These are phyloP conservation scores for Pythium plurisporium DNA, from an alignment of 352 stramenopile genomes.

Conservation along the genomic window DNA sequence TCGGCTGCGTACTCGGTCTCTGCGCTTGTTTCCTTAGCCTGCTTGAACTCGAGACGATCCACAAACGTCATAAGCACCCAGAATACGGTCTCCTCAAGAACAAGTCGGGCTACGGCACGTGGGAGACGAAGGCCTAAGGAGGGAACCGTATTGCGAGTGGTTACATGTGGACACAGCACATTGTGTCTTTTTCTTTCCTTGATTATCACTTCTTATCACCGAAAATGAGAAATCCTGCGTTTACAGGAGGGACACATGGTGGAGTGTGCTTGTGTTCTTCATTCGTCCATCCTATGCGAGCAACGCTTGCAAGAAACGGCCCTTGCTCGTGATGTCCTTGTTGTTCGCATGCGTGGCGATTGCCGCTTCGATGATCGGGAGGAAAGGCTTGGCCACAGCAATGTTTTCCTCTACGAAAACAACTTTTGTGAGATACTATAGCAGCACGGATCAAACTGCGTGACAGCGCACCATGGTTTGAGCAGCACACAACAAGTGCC, in stretches of 20 bases:
- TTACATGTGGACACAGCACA: no score
- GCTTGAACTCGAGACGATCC: conserved; percentile 69
- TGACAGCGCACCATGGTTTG: conserved; percentile 69
- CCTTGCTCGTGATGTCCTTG: conserved; percentile 61
- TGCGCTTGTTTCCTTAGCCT: conserved; percentile 64
- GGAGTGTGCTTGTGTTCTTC: neutral
- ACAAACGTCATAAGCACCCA: conserved; percentile 77
- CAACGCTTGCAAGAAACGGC: conserved; percentile 53
- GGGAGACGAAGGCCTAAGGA: conserved; percentile 8
- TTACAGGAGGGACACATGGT: no score
- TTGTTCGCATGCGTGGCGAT: conserved; percentile 42
- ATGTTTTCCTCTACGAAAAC: conserved; percentile 56
- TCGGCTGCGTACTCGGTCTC: conserved; percentile 64
- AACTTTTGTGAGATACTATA: no score
- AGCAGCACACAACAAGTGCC: conserved; percentile 76
- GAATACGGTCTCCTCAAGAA: conserved; percentile 71
- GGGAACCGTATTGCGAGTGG: no score
- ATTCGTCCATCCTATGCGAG: conserved; percentile 26
- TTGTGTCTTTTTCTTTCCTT: neutral
- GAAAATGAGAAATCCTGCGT: neutral
- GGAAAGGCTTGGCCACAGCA: conserved; percentile 39
- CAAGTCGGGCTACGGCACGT: conserved; percentile 40
- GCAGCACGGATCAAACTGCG: no score
- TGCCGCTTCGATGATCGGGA: conserved; percentile 40
- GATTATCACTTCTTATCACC: no score